phyloP scores from a whole-genome alignment of 139 green algal genomes.

The Haematococcus sp. region DNA sequence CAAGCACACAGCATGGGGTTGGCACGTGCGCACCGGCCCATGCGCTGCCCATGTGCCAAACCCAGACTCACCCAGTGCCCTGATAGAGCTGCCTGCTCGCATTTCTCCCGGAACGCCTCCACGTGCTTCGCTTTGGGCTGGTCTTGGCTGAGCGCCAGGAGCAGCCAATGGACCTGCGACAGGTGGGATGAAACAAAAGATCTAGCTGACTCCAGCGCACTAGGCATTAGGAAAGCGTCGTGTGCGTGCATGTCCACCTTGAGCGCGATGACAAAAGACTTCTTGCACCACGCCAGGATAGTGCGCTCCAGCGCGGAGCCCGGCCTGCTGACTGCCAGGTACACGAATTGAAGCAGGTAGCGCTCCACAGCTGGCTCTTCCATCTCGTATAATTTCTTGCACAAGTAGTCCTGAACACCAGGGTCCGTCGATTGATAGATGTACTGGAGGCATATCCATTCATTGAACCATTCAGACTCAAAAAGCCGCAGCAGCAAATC shows the following conservation, averaged over 20 bases:
- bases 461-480: conserved; percentile 79
- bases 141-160: conserved; percentile 88
- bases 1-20: not conserved
- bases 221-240: not conserved
- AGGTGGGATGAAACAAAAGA: not conserved
- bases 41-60: not conserved
- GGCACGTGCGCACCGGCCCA: not conserved
- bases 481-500: conserved; percentile 84
- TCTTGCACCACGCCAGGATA: conserved; percentile 75
- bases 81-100: conserved; percentile 74
- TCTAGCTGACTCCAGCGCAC: not conserved
- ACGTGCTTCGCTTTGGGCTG: conserved; percentile 60
- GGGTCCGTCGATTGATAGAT: conserved; percentile 69
- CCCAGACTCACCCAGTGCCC: conserved; percentile 64
- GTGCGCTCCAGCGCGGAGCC: conserved; percentile 70
- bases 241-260: conserved; percentile 59
- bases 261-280: conserved; percentile 78
- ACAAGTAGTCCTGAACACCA: conserved; percentile 88
- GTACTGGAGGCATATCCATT: conserved; percentile 85
- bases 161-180: conserved; percentile 84
- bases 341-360: conserved; percentile 87
- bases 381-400: conserved; percentile 81
- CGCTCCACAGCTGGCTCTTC: conserved; percentile 70
- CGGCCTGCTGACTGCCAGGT: conserved; percentile 64
- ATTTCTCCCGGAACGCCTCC: conserved; percentile 49